Evolutionary conservation across 2,329 filamentous ascomycete species (phyloP), one percentile per base, ranked within the genome.

Genomic region (Cryphonectria japonica): DNA sequence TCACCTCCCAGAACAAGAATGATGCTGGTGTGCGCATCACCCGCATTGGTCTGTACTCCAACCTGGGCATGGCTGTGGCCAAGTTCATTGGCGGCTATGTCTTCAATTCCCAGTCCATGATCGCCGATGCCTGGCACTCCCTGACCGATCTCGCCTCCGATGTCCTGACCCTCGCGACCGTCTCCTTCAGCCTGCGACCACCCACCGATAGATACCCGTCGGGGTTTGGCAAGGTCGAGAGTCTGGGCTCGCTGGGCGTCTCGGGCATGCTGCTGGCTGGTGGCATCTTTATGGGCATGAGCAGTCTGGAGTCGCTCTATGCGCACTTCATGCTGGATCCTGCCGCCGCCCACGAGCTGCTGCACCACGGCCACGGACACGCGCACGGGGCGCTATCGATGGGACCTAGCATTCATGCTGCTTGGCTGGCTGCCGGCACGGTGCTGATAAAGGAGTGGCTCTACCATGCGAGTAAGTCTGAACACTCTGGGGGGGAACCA

Each of bases 151-250:
- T 99, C 70, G 94, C 97, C 72, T 98, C 95, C 68, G 96, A 99
- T 80, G 87, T 99, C 76, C 90, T 98, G 80, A 99, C 96, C 0
- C 87, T 99, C 29, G 93, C 93, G 22, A 99, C 96, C 13, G 95
- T 99, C 63, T 95, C 95, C 29, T 97, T 93, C 90, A 97, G 95
- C 72, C 83, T 98, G 72, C 94, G 92, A 77, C 91, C 93, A 7
- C 94, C 96, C 0, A 93, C 93, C 14, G 87, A 92, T 69, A 88
- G 88, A 57, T 99, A 97, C 79, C 96, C 96, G 2, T 89, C 91
- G 77, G 96, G 96, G 1, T 99, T 97, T 79, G 96, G 96, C 79
- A 99, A 99, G 84, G 89, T 99, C n/a, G 96, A 99, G 85, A 97
- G 94, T 77, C 83, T 99, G 78, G 96, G 96, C 29, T 96, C 94